These are phyloP conservation scores for Meripilus lineatus DNA, from an alignment of 1,284 basidiomycete species.

Conservation along the genomic window DNA sequence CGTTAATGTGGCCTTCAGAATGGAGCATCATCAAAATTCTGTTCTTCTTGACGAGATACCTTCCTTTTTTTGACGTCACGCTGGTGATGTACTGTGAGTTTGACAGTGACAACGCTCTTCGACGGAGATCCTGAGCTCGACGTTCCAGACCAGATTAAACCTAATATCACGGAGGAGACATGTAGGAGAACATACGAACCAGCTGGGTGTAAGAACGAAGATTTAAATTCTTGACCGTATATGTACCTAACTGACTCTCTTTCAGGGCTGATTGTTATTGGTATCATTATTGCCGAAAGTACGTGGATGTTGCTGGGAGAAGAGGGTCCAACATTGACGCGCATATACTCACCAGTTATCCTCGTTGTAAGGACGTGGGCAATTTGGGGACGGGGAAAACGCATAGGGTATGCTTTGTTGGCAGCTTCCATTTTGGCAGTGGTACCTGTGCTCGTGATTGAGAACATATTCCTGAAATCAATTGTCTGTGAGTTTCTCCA, in stretches of 20 bases:
- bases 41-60: conserved; percentile 9
- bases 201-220: conserved; percentile 2
- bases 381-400: conserved; percentile 7
- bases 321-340: too few species aligned
- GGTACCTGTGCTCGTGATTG: conserved; percentile 2
- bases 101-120: too few species aligned
- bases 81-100: conserved; percentile 10
- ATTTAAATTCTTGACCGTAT: too few species aligned
- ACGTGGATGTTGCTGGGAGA: neutral
- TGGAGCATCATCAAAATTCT: conserved; percentile 8
- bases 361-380: conserved; percentile 9
- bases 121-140: neutral
- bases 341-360: conserved; percentile 3
- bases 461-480: conserved; percentile 1
- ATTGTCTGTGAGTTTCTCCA: conserved; percentile 5
- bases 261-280: conserved; percentile 9
- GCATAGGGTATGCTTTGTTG: neutral
- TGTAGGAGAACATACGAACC: conserved; percentile 5
- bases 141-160: conserved; percentile 6
- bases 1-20: conserved; percentile 7
- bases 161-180: neutral
- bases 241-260: too few species aligned
- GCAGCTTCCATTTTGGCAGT: neutral
- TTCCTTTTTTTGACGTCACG: conserved; percentile 7
- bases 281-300: conserved; percentile 9